Evolutionary conservation across 306 rosid genomes (phyloP), one percentile per base, ranked within the genome.

Genomic region (Oxytropis ochrocephala): DNA sequence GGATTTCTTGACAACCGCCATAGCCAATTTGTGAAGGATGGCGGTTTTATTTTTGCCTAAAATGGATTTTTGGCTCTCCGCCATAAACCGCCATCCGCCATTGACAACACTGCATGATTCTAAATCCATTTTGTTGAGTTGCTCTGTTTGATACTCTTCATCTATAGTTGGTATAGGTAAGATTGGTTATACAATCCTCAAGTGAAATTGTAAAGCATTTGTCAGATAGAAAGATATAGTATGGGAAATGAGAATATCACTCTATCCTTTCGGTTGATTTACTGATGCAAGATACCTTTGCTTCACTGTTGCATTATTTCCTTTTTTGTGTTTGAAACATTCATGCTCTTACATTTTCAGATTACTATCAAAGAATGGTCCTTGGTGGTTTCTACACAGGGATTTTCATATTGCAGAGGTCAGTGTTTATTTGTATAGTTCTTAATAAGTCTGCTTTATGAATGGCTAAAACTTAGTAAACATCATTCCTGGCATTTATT

Each of bases 311-410:
- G 64, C 19, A 21, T 24, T 13, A 61, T 55, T 36, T 35, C 18
- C 51, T 8, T 69, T 24, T 12, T 11, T 41, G 64, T 63, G 62
- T 55, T 64, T 70, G 59, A 74, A 54, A 18, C 18, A 24, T 53
- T 62, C 14, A 51, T 12, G 47, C 49, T 66, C 77, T 75, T 56
- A 17, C 55, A n/a, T 69, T 72, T 70, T 83, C 87, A 92, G 98
- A 80, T 83, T 86, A 64, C 82, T 78, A 57, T 86, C 89, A 56
- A 89, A 80, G 84, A 84, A 84, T 35, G 98, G 98, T 75, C 98
- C 98, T 9, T 92, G 95, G 96, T 89, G 96, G 96, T 92, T 92
- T 78, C 79, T 88, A 32, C 96, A 92, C 78, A 80, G 78, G 76
- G 80, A 83, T 76, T 76, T 72, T 12, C 81, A 70, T 49, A 67